A percentile compares a stretch with the other conserved stretches of the same genome.
These are phyloP conservation scores for maize (Zea mays) DNA, from an alignment of 176 grass and related monocot genomes.

Conservation along the genomic window Zm-B73-REFERENCE-NAM-5.0 NC_050099.1:224997501-224998000, in stretches of 20 bases:
- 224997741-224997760: background rate
- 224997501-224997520: slow-evolving; percentile 10
- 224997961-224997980: slow-evolving; percentile 20
- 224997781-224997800: no score
- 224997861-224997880: no score
- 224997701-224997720: background rate
- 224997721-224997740: slow-evolving; percentile 4
- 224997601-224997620: background rate
- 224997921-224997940: background rate
- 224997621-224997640: background rate
- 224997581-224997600: slow-evolving; percentile 2
- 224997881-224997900: no score
- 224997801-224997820: no score
- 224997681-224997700: background rate
- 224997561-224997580: background rate
- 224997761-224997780: no score
- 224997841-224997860: no score
- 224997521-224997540: slow-evolving; percentile 13
- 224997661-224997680: background rate
- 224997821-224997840: no score
- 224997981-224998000: slow-evolving; percentile 5
- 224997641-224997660: background rate
- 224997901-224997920: no score
- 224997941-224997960: background rate
- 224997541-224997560: background rate